Conservation (phyloP, 805 yeast species). For the Metschnikowia rubicola region DNA sequence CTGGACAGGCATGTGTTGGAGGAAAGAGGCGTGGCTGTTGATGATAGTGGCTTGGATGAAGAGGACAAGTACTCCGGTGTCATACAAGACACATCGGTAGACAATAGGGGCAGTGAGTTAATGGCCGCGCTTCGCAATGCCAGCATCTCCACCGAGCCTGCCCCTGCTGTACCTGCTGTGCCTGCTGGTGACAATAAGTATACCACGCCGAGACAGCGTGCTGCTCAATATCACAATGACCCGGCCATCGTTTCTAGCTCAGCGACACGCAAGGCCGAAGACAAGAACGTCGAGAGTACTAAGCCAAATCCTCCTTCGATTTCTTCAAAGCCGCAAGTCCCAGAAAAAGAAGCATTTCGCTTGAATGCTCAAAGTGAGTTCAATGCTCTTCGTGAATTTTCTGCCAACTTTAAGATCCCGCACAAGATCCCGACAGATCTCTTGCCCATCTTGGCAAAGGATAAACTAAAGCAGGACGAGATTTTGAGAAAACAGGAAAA, state of each 20-base stretch:
- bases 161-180: background rate
- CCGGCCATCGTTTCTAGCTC: conserved; percentile 65
- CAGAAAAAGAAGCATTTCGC: conserved; percentile 36
- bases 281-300: background rate
- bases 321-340: conserved; percentile 7
- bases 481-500: conserved; percentile 41
- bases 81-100: conserved; percentile 29
- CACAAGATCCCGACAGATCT: conserved; percentile 57
- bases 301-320: conserved; percentile 16
- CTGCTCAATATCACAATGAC: conserved; percentile 51
- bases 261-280: conserved; percentile 23
- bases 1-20: conserved; percentile 84
- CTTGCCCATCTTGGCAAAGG: conserved; percentile 67
- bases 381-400: conserved; percentile 69
- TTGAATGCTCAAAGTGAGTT: conserved; percentile 59
- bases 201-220: conserved; percentile 56
- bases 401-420: conserved; percentile 76
- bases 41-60: conserved; percentile 87
- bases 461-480: conserved; percentile 61
- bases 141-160: conserved; percentile 17
- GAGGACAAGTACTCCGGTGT: conserved; percentile 95
- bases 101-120: conserved; percentile 52
- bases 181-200: conserved; percentile 37
- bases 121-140: conserved; percentile 45
- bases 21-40: conserved; percentile 76